A percentile compares a stretch with the other conserved stretches of the same genome.
Conservation (phyloP, 2,329 filamentous ascomycete species). For the Beauveria sp. region DNA sequence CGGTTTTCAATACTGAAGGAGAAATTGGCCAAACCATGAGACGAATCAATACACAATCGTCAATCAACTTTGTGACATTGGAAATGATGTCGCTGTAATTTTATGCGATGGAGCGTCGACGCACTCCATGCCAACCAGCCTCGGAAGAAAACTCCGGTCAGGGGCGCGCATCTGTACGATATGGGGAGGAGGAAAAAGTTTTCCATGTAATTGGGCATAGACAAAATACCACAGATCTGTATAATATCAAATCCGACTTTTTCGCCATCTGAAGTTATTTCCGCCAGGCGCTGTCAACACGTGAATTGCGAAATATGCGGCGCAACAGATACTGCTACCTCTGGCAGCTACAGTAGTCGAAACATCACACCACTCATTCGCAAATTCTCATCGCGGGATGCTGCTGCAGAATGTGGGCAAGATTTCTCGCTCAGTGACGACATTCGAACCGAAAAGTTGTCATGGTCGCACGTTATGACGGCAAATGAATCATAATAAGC, state of each 20-base stretch:
- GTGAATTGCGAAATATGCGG: not conserved
- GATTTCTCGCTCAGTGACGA: not conserved
- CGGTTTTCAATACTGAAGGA: not conserved
- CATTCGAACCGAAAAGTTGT: not conserved
- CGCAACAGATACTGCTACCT: not conserved
- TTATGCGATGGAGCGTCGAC: not conserved
- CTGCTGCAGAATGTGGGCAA: not conserved
- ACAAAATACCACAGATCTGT: slow-evolving; percentile 2
- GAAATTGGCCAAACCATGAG: not conserved
- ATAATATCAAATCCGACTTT: not conserved
- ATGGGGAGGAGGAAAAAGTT: not conserved
- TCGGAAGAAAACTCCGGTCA: not conserved
- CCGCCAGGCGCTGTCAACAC: not conserved
- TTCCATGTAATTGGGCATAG: slow-evolving; percentile 1
- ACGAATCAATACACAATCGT: not conserved
- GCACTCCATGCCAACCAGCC: not conserved
- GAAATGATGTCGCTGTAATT: slow-evolving; percentile 2
- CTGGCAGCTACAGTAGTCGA: not conserved
- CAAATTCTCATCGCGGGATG: not conserved
- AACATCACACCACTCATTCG: not conserved
- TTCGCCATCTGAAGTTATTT: not conserved
- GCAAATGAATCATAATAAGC: not conserved
- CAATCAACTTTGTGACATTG: not conserved
- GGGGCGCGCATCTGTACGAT: slow-evolving; percentile 6
- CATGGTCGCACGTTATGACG: not conserved